phyloP scores from a whole-genome alignment of 2,329 filamentous ascomycete species.

The Aureobasidium sp. region DNA sequence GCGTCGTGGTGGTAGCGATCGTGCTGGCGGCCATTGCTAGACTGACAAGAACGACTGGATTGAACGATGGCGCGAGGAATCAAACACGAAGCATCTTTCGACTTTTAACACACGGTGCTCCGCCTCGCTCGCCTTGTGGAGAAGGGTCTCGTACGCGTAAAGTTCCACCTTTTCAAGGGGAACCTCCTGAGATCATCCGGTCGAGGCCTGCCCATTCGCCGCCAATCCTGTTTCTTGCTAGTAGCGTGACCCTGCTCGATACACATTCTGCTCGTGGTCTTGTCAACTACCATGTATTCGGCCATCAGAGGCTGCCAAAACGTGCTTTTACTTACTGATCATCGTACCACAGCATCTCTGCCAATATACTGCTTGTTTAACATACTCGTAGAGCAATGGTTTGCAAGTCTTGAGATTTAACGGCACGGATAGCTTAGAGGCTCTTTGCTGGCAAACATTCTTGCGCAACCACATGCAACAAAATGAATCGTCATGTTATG shows the following conservation, averaged over 20 bases:
- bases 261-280: too few relatives aligned
- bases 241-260: background rate
- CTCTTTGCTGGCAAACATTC: too few relatives aligned
- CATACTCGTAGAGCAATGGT: too few relatives aligned
- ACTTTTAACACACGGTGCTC: conserved; percentile 10
- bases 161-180: background rate
- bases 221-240: background rate
- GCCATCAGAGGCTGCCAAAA: too few relatives aligned
- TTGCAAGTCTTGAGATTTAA: background rate
- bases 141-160: conserved; percentile 9
- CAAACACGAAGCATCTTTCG: background rate
- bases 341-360: too few relatives aligned
- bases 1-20: conserved; percentile 9
- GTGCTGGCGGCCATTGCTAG: conserved; percentile 1
- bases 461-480: background rate
- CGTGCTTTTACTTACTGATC: background rate
- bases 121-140: conserved; percentile 3
- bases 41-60: background rate
- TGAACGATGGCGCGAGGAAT: background rate
- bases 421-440: background rate
- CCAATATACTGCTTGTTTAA: background rate
- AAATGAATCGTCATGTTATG: background rate
- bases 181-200: conserved; percentile 8
- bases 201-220: conserved; percentile 3
- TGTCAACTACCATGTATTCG: too few relatives aligned